phyloP scores from a whole-genome alignment of 2,329 filamentous ascomycete species.

The Alternaria panax region DNA sequence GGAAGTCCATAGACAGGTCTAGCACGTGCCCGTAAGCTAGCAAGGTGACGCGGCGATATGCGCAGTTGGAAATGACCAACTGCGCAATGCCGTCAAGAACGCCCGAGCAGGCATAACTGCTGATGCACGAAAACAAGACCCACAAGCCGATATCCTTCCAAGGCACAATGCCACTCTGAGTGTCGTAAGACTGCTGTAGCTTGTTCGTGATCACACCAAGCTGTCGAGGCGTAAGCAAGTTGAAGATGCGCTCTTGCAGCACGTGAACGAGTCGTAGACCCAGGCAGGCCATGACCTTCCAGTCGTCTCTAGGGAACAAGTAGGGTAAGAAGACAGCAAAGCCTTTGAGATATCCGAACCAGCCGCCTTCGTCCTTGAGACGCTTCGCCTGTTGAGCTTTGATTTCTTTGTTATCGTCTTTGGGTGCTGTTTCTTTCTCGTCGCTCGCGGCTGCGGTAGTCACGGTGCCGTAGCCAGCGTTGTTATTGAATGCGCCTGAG shows the following conservation, averaged over 20 bases:
- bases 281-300: constrained; percentile 73
- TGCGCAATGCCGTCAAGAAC: constrained; percentile 61
- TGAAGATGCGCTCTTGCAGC: constrained; percentile 73
- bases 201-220: constrained; percentile 80
- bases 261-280: constrained; percentile 72
- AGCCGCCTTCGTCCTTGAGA: constrained; percentile 69
- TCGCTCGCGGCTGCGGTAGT: constrained; percentile 21
- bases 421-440: constrained; percentile 58
- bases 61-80: constrained; percentile 64
- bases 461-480: constrained; percentile 45
- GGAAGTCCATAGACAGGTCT: constrained; percentile 74
- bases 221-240: constrained; percentile 80
- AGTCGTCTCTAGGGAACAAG: constrained; percentile 75
- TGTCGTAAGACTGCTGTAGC: constrained; percentile 55
- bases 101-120: constrained; percentile 60
- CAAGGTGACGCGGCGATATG: constrained; percentile 65
- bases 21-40: constrained; percentile 73
- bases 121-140: constrained; percentile 56
- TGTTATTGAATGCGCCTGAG: constrained; percentile 50
- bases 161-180: constrained; percentile 53
- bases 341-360: constrained; percentile 70
- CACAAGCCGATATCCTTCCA: constrained; percentile 63
- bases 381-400: constrained; percentile 63
- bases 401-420: constrained; percentile 63
- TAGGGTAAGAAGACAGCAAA: constrained; percentile 80